A percentile compares a stretch with the other conserved stretches of the same genome.
Evolutionary conservation across 495 filamentous ascomycete genomes (phyloP).

Genomic region (Cladorrhinum samala): DNA sequence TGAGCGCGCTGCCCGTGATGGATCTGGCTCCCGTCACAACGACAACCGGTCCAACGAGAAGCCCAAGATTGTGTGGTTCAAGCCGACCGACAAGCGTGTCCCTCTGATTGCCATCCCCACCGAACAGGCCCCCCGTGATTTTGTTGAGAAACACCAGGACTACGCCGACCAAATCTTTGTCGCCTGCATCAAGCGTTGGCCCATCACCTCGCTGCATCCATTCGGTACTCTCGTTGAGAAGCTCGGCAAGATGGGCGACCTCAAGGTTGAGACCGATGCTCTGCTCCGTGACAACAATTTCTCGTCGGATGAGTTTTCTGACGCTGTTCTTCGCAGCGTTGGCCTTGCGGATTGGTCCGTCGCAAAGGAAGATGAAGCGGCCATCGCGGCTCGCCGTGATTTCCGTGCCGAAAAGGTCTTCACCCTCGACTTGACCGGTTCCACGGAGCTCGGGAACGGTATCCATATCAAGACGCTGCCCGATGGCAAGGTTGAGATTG

Average conservation of each 20-base stretch:
- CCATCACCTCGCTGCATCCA: conserved; percentile 97
- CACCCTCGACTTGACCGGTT: conserved; percentile 80
- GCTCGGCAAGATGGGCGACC: conserved; percentile 93
- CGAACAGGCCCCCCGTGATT: conserved; percentile 94
- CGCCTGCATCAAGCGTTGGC: conserved; percentile 98
- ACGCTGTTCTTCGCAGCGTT: conserved; percentile 89
- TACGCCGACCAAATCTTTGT: conserved; percentile 98
- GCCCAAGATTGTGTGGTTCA: conserved; percentile 99
- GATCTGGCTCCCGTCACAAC: conserved; percentile 64
- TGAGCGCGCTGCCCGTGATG: conserved; percentile 86
- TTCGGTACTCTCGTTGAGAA: conserved; percentile 97
- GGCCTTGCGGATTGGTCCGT: conserved; percentile 88
- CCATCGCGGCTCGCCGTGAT: conserved; percentile 72
- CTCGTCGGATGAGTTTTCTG: conserved; percentile 92
- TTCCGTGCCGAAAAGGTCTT: conserved; percentile 88
- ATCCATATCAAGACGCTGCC: conserved; percentile 78
- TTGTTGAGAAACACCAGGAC: conserved; percentile 96
- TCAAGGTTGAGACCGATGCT: conserved; percentile 95
- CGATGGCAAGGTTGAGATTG: conserved; percentile 86
- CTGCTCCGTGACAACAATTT: conserved; percentile 98
- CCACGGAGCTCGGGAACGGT: conserved; percentile 81
- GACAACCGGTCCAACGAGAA: conserved; percentile 82
- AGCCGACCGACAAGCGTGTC: conserved; percentile 97
- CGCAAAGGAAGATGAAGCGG: conserved; percentile 70
- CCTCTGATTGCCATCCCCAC: conserved; percentile 97